These are phyloP conservation scores for Trichoderma virens DNA, from an alignment of 495 filamentous ascomycete genomes.

Conservation along the genomic window DNA sequence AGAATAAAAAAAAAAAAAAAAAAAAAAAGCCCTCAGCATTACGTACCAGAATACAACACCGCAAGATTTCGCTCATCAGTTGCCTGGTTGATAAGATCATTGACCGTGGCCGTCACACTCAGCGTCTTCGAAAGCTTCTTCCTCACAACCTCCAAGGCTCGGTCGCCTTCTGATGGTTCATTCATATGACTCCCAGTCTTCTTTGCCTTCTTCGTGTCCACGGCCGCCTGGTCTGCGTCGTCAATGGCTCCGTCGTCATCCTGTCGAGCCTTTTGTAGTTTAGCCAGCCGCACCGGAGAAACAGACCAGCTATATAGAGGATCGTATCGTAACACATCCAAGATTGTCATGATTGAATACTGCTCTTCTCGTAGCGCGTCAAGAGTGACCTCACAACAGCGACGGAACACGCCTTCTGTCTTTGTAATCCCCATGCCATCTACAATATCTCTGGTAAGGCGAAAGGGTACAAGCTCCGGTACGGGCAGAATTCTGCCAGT, in stretches of 20 bases:
- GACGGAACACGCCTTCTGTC: constrained; percentile 90
- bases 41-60: constrained; percentile 79
- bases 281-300: constrained; percentile 73
- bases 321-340: constrained; percentile 93
- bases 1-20: neutral
- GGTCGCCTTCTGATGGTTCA: constrained; percentile 84
- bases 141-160: constrained; percentile 82
- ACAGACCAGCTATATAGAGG: constrained; percentile 93
- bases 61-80: constrained; percentile 90
- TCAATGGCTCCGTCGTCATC: constrained; percentile 21
- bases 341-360: constrained; percentile 93
- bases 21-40: neutral
- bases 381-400: constrained; percentile 95
- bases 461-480: constrained; percentile 91
- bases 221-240: constrained; percentile 13
- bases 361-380: constrained; percentile 87
- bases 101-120: constrained; percentile 90
- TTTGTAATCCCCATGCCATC: constrained; percentile 95
- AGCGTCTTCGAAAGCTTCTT: constrained; percentile 92
- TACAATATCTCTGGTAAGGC: constrained; percentile 89
- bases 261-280: constrained; percentile 45
- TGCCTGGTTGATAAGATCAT: constrained; percentile 92
- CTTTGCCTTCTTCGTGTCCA: constrained; percentile 30
- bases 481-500: constrained; percentile 88
- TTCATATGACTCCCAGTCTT: constrained; percentile 41